phyloP scores from a whole-genome alignment of 2,329 filamentous ascomycete species.

The Ophidiomyces ophidiicola region DNA sequence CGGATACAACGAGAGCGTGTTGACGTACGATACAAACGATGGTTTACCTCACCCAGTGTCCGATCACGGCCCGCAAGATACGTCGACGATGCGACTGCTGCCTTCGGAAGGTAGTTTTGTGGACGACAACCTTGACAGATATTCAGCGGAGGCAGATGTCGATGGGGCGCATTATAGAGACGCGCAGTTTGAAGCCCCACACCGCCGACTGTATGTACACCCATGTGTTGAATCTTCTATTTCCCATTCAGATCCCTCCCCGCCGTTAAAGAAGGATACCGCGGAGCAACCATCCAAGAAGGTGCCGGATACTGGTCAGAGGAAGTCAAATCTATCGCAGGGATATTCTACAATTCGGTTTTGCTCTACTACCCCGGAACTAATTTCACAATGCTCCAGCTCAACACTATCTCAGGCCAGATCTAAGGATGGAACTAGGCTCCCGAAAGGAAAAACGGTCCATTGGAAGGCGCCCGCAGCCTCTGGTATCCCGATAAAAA shows the following conservation, averaged over 20 bases:
- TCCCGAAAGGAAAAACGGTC: not conserved
- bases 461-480: not conserved
- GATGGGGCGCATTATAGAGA: constrained; percentile 12
- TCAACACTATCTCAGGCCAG: not conserved
- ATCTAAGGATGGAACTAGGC: not conserved
- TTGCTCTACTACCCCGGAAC: not conserved
- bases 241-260: constrained; percentile 11
- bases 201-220: constrained; percentile 29
- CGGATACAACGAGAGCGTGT: constrained; percentile 23
- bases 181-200: constrained; percentile 1
- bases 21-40: constrained; percentile 23
- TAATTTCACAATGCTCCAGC: not conserved
- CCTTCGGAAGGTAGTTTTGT: constrained; percentile 21
- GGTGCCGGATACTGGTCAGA: constrained; percentile 15
- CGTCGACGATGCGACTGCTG: constrained; percentile 36
- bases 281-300: constrained; percentile 1
- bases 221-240: constrained; percentile 9
- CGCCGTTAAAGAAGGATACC: not conserved
- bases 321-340: constrained; percentile 4
- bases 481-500: not conserved
- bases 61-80: constrained; percentile 22
- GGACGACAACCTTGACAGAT: constrained; percentile 7
- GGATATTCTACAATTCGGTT: not conserved
- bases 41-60: constrained; percentile 18
- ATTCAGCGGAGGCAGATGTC: constrained; percentile 11